A percentile compares a stretch with the other conserved stretches of the same genome.
Conservation (phyloP, 768 basidiomycete species). For the Pulveroboletus ravenelii region DNA sequence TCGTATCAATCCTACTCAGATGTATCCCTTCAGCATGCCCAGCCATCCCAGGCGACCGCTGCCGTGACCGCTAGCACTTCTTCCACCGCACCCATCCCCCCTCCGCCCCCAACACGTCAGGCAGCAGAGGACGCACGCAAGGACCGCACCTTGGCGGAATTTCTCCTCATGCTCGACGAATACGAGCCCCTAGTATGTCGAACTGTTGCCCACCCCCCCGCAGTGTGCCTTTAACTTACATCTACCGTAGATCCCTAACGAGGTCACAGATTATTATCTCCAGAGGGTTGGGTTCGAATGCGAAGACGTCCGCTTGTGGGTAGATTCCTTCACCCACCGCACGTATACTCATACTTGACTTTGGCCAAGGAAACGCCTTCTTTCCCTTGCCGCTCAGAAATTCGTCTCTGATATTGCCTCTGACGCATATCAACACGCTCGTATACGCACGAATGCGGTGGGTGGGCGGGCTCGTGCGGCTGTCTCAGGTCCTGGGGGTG, state of each 20-base stretch:
- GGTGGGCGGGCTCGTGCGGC: conserved; percentile 64
- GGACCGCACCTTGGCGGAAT: conserved; percentile 88
- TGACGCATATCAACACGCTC: conserved; percentile 96
- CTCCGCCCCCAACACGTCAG: conserved; percentile 53
- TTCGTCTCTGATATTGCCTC: conserved; percentile 96
- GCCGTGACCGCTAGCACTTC: conserved; percentile 15
- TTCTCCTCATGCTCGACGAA: conserved; percentile 93
- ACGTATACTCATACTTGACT: background rate
- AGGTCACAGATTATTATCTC: conserved; percentile 96
- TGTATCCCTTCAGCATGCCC: conserved; percentile 19
- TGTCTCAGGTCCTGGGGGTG: conserved; percentile 51
- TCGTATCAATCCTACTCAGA: conserved; percentile 18
- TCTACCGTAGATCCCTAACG: conserved; percentile 78
- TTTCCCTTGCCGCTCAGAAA: conserved; percentile 95
- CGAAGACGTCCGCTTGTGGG: conserved; percentile 87
- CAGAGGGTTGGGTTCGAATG: conserved; percentile 95
- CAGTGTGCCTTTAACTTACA: background rate
- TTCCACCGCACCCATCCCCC: conserved; percentile 12
- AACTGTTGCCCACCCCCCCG: background rate
- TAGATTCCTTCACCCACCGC: conserved; percentile 8
- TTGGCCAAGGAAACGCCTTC: conserved; percentile 73
- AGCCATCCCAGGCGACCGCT: conserved; percentile 15
- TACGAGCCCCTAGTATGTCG: conserved; percentile 85
- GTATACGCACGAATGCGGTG: conserved; percentile 85
- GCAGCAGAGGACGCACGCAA: conserved; percentile 79